These are phyloP conservation scores for Ophiostoma sp. DNA, from an alignment of 2,329 filamentous ascomycete species.

Conservation along the genomic window DNA sequence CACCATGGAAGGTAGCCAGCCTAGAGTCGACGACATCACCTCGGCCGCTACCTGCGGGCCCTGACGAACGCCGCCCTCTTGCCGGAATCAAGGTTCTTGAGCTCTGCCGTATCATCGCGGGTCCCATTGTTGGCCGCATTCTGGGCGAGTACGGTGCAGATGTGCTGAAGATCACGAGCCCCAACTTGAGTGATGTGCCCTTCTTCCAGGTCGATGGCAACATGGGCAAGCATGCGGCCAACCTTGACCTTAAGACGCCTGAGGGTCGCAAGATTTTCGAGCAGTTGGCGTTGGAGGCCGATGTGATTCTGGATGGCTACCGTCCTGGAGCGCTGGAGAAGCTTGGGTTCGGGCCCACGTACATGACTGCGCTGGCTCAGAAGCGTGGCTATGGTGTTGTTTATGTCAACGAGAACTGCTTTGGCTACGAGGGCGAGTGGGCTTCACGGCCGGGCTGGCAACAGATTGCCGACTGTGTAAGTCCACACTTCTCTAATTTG, in stretches of 20 bases:
- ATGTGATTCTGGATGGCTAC: constrained; percentile 57
- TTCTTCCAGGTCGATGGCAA: constrained; percentile 45
- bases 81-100: constrained; percentile 53
- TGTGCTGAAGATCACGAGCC: constrained; percentile 48
- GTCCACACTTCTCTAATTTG: not conserved
- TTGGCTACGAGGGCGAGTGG: constrained; percentile 57
- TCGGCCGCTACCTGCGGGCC: constrained; percentile 40
- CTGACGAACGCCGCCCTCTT: constrained; percentile 38
- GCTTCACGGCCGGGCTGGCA: constrained; percentile 51
- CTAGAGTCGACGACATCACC: constrained; percentile 51
- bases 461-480: constrained; percentile 56
- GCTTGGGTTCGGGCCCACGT: constrained; percentile 44
- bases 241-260: constrained; percentile 47
- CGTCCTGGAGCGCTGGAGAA: constrained; percentile 46
- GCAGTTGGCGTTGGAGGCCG: constrained; percentile 46
- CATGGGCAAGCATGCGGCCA: constrained; percentile 49
- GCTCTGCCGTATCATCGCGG: constrained; percentile 50
- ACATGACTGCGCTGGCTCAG: constrained; percentile 43
- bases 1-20: constrained; percentile 51
- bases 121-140: constrained; percentile 45
- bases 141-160: constrained; percentile 48
- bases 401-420: constrained; percentile 53
- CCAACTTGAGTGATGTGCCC: constrained; percentile 45
- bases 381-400: constrained; percentile 47
- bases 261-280: constrained; percentile 56